These are phyloP conservation scores for Apiospora rasikravindrae DNA, from an alignment of 2,329 filamentous ascomycete genomes.

Conservation along the genomic window DNA sequence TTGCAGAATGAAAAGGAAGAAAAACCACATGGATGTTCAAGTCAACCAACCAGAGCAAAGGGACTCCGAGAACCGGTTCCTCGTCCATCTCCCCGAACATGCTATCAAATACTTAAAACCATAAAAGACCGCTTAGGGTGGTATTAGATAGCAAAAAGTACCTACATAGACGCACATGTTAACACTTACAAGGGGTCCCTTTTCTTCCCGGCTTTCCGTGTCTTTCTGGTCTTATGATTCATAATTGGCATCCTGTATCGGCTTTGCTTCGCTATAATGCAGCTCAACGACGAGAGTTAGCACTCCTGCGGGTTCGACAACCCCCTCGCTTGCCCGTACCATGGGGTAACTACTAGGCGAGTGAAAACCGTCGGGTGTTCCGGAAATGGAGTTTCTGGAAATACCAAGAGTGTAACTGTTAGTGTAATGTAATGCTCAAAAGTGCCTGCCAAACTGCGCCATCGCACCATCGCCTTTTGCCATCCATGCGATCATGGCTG, in stretches of 20 bases:
- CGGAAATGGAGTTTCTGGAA: neutral
- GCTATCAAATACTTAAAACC: neutral
- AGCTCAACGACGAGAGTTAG: neutral
- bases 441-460: neutral
- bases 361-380: neutral
- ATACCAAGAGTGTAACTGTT: neutral
- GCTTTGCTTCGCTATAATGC: neutral
- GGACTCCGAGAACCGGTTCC: neutral
- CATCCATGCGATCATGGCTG: neutral
- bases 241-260: neutral
- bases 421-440: neutral
- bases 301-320: neutral
- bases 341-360: neutral
- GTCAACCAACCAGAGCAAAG: neutral
- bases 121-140: neutral
- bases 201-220: neutral
- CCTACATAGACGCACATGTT: neutral
- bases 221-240: neutral
- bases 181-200: neutral
- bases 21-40: neutral
- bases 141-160: neutral
- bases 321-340: neutral
- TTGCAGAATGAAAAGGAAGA: neutral
- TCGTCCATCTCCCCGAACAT: neutral
- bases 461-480: neutral